phyloP scores from a whole-genome alignment of 495 filamentous ascomycete species.

The Podospora pseudocomata region DNA sequence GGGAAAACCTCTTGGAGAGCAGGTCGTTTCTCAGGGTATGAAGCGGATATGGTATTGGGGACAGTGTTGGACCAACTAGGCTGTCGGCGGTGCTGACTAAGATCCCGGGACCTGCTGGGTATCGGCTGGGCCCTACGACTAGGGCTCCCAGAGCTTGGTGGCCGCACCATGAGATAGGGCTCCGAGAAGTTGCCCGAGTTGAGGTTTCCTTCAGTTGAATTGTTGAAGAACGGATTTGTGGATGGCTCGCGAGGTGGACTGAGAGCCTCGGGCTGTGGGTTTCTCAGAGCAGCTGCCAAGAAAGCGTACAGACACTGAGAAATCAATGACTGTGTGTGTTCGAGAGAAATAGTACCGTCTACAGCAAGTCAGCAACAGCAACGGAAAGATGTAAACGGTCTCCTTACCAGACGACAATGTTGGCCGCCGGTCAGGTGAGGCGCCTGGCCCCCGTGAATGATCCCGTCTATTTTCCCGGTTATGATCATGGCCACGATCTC shows the following conservation, averaged over 20 bases:
- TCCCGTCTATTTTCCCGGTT: conserved; percentile 8
- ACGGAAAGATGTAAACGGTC: conserved; percentile 12
- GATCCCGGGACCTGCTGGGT: conserved; percentile 6
- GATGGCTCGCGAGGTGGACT: conserved; percentile 5
- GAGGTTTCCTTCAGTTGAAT: background rate
- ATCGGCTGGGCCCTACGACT: background rate
- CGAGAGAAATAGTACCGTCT: conserved; percentile 28
- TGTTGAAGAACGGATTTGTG: conserved; percentile 1
- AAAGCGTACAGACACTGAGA: conserved; percentile 31
- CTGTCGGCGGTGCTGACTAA: conserved; percentile 30
- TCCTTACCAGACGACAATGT: conserved; percentile 10
- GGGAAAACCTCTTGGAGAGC: conserved; percentile 9
- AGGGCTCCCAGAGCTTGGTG: conserved; percentile 3
- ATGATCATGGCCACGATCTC: conserved; percentile 1
- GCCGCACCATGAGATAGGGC: conserved; percentile 1
- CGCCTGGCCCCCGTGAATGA: conserved; percentile 7
- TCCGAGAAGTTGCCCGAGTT: background rate
- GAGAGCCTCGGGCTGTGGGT: background rate
- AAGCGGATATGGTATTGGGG: conserved; percentile 38
- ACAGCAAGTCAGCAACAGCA: background rate
- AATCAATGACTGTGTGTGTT: conserved; percentile 32
- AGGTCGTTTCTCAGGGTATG: conserved; percentile 37
- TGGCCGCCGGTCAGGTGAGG: conserved; percentile 15
- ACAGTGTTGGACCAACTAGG: conserved; percentile 24
- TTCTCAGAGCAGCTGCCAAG: conserved; percentile 17